Evolutionary conservation across 768 basidiomycete genomes (phyloP).

Genomic region (Mycena maculata): DNA sequence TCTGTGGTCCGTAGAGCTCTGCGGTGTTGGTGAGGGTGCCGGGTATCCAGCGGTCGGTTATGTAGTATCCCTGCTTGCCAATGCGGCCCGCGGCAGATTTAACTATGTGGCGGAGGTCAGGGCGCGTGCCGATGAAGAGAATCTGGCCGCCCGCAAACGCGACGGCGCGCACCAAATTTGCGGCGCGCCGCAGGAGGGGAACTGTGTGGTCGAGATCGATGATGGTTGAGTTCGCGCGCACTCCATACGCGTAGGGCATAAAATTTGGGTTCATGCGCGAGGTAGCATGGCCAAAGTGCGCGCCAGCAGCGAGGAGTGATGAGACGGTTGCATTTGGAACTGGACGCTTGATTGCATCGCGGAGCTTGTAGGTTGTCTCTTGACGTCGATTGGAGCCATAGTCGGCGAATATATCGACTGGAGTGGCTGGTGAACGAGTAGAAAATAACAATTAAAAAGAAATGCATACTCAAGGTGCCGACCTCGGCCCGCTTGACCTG

Average conservation of each 20-base stretch:
- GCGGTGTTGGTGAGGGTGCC: constrained; percentile 93
- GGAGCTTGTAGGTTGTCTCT: constrained; percentile 77
- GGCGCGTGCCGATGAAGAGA: constrained; percentile 90
- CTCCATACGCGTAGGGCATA: constrained; percentile 92
- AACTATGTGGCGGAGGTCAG: constrained; percentile 80
- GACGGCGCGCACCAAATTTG: constrained; percentile 85
- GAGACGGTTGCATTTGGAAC: constrained; percentile 82
- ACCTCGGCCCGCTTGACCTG: constrained; percentile 68
- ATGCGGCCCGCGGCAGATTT: constrained; percentile 84
- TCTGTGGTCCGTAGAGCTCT: constrained; percentile 74
- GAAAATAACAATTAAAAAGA: constrained; percentile 17
- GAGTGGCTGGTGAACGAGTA: constrained; percentile 25
- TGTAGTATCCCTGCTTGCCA: constrained; percentile 83
- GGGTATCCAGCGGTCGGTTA: constrained; percentile 92
- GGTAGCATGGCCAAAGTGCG: constrained; percentile 91
- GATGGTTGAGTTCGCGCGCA: constrained; percentile 88
- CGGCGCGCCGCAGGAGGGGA: constrained; percentile 90
- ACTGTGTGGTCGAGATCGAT: constrained; percentile 96
- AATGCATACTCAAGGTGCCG: constrained; percentile 63
- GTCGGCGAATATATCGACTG: constrained; percentile 71
- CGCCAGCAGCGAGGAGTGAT: constrained; percentile 90
- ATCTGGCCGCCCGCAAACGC: constrained; percentile 85
- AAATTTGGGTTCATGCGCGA: constrained; percentile 91
- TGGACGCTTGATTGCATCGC: constrained; percentile 76
- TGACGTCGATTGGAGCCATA: constrained; percentile 85